Evolutionary conservation across 441 rosid genomes (phyloP), one percentile per base, ranked within the genome.

Genomic region (Flueggea neowawraea): DNA sequence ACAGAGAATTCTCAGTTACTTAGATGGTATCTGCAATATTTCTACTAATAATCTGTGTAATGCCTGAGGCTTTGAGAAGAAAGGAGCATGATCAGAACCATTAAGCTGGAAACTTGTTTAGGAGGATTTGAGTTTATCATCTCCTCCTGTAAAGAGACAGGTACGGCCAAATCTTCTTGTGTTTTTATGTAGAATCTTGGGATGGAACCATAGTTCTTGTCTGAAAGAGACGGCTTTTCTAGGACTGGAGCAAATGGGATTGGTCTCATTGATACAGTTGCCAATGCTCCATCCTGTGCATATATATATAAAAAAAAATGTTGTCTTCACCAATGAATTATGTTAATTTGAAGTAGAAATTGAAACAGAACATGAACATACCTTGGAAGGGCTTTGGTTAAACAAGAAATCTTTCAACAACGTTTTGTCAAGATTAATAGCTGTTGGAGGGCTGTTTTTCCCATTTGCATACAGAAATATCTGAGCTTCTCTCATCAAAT

Each of bases 31-130:
- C 64, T 66, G 80, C 28, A 88, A 74, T 36, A 90, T 90, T 75
- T 92, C 90, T 39, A 88, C 73, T 49, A 90, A 60, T 60, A 84
- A 33, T 75, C 76, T 87, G 61, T 92, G 94, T 31, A 90, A 71
- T 44, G 89, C 86, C 71, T 86, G 98, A 62, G 97, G 98, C 82
- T 92, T 92, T 8, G 96, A 92, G 78, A 90, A 92, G 74, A 90
- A 92, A 7, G 98, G 97, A 31, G 98, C 84, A 61, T 92, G 98
- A 54, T 90, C 97, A 1, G 94, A 78, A 1, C 94, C 97, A 75
- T 83, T 92, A 36, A 92, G 67, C 16, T 66, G 75, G 69, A 84
- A 16, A 88, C 91, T n/a, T 80, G 73, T 57, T 88, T 83, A 0
- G 96, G 97, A 11, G 96, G 90, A 71, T 69, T 73, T 13, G 75